Conservation (phyloP, 805 yeast genomes). For the Cyberlindnera mrakii region DNA sequence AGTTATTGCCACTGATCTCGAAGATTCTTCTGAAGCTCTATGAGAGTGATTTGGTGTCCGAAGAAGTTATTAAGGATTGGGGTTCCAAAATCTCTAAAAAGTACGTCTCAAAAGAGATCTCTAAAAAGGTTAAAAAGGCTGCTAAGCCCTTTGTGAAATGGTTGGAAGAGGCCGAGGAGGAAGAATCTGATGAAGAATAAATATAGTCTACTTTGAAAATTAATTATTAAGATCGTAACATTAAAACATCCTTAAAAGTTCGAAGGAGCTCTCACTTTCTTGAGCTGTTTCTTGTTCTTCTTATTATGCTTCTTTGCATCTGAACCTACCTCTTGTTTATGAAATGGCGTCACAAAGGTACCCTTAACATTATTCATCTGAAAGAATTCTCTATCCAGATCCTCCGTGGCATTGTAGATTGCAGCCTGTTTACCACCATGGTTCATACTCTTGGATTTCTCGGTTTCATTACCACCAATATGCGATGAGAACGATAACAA, state of each 20-base stretch:
- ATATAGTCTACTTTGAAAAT: not conserved
- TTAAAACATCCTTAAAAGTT: not conserved
- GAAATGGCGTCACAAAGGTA: conserved; percentile 67
- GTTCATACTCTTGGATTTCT: conserved; percentile 45
- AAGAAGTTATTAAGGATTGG: conserved; percentile 76
- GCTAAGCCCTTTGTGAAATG: conserved; percentile 94
- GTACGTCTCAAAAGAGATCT: conserved; percentile 84
- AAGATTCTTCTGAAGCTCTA: conserved; percentile 77
- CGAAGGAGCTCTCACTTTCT: conserved; percentile 7
- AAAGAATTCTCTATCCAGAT: conserved; percentile 83
- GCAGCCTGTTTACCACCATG: conserved; percentile 86
- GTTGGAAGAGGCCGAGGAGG: conserved; percentile 89
- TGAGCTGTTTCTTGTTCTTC: conserved; percentile 58
- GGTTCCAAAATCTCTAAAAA: conserved; percentile 90
- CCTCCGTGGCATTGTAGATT: conserved; percentile 69
- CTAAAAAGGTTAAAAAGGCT: conserved; percentile 91
- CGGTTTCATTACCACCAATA: conserved; percentile 43
- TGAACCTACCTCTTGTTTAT: conserved; percentile 36
- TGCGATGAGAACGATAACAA: conserved; percentile 78
- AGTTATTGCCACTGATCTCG: conserved; percentile 66
- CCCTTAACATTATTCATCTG: conserved; percentile 61
- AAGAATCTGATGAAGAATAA: conserved; percentile 13
- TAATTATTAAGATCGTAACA: not conserved
- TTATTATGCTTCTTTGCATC: conserved; percentile 57
- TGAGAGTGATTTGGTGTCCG: conserved; percentile 77